phyloP scores from a whole-genome alignment of 257 asterid species.

The Solanum chmielewskii region DNA sequence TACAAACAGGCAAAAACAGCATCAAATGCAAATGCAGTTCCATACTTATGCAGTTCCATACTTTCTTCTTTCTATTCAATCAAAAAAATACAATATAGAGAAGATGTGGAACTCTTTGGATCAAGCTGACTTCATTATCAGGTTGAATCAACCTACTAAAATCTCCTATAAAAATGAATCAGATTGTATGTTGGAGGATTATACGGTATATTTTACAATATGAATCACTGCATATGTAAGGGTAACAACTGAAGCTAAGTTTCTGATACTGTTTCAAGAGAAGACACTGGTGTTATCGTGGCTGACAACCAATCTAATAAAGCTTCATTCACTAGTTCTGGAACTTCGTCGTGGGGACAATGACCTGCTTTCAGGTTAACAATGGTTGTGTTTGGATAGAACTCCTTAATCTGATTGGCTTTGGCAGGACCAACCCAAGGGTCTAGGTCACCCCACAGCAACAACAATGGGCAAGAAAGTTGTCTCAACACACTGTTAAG shows the following conservation, averaged over 20 bases:
- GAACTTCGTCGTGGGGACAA: constrained; percentile 95
- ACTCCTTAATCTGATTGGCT: constrained; percentile 71
- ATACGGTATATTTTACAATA: neutral
- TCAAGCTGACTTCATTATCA: neutral
- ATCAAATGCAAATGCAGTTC: neutral
- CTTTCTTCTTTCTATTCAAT: neutral
- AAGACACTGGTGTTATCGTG: constrained; percentile 2
- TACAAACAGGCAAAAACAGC: neutral
- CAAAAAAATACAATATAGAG: neutral
- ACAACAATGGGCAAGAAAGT: constrained; percentile 69
- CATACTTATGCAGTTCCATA: neutral
- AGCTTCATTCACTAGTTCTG: constrained; percentile 77
- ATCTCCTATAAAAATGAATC: neutral
- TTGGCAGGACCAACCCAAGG: constrained; percentile 95
- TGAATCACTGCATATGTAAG: neutral
- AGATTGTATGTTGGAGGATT: neutral
- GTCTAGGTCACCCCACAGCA: constrained; percentile 90
- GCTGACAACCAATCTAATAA: constrained; percentile 66
- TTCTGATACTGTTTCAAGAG: constrained; percentile 12
- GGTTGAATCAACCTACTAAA: neutral
- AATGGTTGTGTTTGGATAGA: constrained; percentile 50
- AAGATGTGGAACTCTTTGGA: neutral
- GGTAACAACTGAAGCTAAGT: neutral
- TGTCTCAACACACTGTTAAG: constrained; percentile 58
- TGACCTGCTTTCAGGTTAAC: constrained; percentile 85